These are phyloP conservation scores for Komagataella pseudopastoris DNA, from an alignment of 805 yeast species.

Conservation along the genomic window DNA sequence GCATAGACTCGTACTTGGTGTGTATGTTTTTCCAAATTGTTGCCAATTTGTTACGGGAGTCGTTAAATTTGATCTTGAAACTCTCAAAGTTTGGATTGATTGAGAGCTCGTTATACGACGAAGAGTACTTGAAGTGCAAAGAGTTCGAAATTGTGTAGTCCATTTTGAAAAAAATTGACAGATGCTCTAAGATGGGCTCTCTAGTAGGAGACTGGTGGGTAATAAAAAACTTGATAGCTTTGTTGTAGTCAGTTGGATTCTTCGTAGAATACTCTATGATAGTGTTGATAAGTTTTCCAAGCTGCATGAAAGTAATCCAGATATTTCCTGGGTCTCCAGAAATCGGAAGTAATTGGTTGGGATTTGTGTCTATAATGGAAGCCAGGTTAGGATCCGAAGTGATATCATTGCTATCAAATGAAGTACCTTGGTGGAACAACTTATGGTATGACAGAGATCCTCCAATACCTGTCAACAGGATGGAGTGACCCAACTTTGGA, in stretches of 20 bases:
- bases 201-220: constrained; percentile 61
- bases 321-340: constrained; percentile 52
- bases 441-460: constrained; percentile 57
- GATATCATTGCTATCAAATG: constrained; percentile 18
- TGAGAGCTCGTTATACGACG: constrained; percentile 56
- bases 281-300: constrained; percentile 50
- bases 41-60: constrained; percentile 46
- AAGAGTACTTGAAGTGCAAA: constrained; percentile 55
- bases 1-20: constrained; percentile 29
- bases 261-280: constrained; percentile 23
- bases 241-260: constrained; percentile 13
- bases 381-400: constrained; percentile 13
- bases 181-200: constrained; percentile 55
- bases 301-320: constrained; percentile 62
- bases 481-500: constrained; percentile 20
- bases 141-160: constrained; percentile 68
- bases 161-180: constrained; percentile 52
- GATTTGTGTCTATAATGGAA: constrained; percentile 4
- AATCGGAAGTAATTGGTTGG: constrained; percentile 27
- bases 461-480: constrained; percentile 58
- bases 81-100: constrained; percentile 50
- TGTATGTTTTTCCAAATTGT: constrained; percentile 51
- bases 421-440: constrained; percentile 52
- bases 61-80: constrained; percentile 48
- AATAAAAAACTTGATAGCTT: constrained; percentile 45